These are phyloP conservation scores for Calvatia gigantea DNA, from an alignment of 768 basidiomycete species.

Conservation along the genomic window DNA sequence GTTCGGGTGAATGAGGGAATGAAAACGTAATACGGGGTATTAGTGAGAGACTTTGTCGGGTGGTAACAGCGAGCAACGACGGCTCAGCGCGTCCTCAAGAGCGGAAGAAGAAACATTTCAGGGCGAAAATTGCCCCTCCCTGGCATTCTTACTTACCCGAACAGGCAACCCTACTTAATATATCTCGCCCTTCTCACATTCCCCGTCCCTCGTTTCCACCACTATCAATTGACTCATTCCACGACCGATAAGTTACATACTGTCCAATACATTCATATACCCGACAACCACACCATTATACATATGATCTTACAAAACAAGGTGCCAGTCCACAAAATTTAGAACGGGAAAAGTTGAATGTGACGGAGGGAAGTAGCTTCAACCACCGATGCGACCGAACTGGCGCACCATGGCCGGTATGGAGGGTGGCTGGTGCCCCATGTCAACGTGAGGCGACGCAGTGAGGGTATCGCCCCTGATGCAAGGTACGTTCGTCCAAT, in stretches of 20 bases:
- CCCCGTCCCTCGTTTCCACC: neutral
- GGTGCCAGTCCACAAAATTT: neutral
- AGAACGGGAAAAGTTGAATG: neutral
- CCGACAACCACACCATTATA: neutral
- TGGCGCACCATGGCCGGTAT: slow-evolving; percentile 32
- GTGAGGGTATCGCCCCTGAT: slow-evolving; percentile 29
- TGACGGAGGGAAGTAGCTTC: slow-evolving; percentile 12
- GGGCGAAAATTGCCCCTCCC: slow-evolving; percentile 9
- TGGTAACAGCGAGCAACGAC: neutral
- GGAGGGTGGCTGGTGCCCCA: slow-evolving; percentile 38
- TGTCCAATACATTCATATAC: neutral
- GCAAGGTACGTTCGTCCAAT: slow-evolving; percentile 41
- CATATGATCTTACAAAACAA: neutral
- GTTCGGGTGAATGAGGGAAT: neutral
- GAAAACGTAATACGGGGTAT: neutral
- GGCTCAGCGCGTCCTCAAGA: slow-evolving; percentile 4
- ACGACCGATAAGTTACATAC: neutral
- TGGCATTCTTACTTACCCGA: slow-evolving; percentile 7
- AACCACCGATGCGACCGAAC: slow-evolving; percentile 14
- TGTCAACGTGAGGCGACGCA: slow-evolving; percentile 34
- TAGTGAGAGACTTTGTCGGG: neutral
- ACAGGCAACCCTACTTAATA: neutral
- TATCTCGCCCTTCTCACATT: slow-evolving; percentile 1
- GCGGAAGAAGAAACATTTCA: slow-evolving; percentile 10
- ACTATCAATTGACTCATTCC: neutral